Conservation (phyloP, 1,284 basidiomycete species). For the Trichosporon sp. region DNA sequence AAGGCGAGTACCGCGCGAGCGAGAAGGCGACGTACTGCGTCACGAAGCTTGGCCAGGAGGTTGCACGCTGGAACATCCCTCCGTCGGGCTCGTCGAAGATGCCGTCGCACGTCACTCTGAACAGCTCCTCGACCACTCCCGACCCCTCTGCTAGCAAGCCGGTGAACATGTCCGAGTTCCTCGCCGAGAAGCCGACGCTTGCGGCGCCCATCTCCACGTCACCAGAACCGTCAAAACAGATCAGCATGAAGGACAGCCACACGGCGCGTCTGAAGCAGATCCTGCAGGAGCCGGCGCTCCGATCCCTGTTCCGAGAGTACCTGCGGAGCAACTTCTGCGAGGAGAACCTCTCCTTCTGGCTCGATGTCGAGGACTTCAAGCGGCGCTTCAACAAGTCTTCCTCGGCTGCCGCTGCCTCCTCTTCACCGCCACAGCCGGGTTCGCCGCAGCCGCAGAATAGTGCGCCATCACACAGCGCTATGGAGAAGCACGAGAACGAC, state of each 20-base stretch:
- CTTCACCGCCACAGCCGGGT: constrained; percentile 13
- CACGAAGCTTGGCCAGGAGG: constrained; percentile 78
- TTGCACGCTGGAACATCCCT: constrained; percentile 69
- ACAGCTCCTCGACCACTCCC: neutral
- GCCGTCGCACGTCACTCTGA: constrained; percentile 48
- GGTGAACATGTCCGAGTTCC: constrained; percentile 14
- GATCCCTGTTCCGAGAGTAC: constrained; percentile 89
- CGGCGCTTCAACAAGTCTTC: constrained; percentile 91
- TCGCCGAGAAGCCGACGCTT: constrained; percentile 9
- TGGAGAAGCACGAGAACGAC: constrained; percentile 95
- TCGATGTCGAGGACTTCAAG: constrained; percentile 96
- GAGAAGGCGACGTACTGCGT: constrained; percentile 90
- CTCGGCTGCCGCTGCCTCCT: constrained; percentile 65
- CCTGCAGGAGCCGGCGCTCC: constrained; percentile 83
- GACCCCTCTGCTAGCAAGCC: neutral
- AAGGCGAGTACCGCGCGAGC: constrained; percentile 91
- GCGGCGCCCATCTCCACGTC: neutral
- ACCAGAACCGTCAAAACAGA: neutral
- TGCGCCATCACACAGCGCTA: constrained; percentile 57
- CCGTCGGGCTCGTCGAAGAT: neutral
- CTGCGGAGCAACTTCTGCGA: constrained; percentile 92
- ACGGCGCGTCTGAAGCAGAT: constrained; percentile 87
- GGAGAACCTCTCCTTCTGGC: constrained; percentile 94
- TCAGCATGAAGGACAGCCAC: constrained; percentile 67
- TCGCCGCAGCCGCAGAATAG: constrained; percentile 50